phyloP scores from a whole-genome alignment of 192 early-diverging fungal species.

The Coemansia sp. region DNA sequence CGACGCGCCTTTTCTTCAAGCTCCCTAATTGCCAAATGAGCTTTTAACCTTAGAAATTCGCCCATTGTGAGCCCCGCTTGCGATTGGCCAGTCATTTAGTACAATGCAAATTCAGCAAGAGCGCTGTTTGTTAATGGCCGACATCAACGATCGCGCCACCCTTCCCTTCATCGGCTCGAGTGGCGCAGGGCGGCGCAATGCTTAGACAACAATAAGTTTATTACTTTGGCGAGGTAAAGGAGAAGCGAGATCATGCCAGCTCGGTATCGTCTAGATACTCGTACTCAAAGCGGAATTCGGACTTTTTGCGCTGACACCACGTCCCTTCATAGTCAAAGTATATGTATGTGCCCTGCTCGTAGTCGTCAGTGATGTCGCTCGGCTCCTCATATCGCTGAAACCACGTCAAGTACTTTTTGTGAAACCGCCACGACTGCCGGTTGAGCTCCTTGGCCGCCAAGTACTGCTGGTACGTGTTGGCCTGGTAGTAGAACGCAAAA shows the following conservation, averaged over 20 bases:
- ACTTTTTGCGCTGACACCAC: slow-evolving; percentile 96
- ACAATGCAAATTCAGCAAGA: background rate
- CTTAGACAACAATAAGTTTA: background rate
- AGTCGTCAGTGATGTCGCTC: slow-evolving; percentile 91
- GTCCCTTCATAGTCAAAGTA: slow-evolving; percentile 98
- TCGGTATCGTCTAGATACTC: slow-evolving; percentile 81
- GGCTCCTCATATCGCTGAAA: slow-evolving; percentile 98
- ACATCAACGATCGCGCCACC: background rate
- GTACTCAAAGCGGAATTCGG: slow-evolving; percentile 95
- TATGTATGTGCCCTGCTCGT: slow-evolving; percentile 96
- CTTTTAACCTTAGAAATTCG: background rate
- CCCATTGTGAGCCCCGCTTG: background rate
- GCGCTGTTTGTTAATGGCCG: too few species aligned
- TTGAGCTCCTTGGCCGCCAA: slow-evolving; percentile 94
- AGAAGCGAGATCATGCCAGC: slow-evolving; percentile 46
- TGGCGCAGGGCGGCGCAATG: background rate
- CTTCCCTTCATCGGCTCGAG: background rate
- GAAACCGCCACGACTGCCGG: slow-evolving; percentile 96
- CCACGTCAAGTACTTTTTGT: slow-evolving; percentile 98
- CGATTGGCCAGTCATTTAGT: background rate
- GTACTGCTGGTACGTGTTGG: slow-evolving; percentile 95
- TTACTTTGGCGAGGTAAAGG: background rate
- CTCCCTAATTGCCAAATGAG: background rate
- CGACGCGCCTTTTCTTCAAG: background rate
- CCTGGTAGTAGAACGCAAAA: slow-evolving; percentile 98